Base-by-base conservation (phyloP, 2,329 filamentous ascomycete species). In the Chalara sp. region DNA sequence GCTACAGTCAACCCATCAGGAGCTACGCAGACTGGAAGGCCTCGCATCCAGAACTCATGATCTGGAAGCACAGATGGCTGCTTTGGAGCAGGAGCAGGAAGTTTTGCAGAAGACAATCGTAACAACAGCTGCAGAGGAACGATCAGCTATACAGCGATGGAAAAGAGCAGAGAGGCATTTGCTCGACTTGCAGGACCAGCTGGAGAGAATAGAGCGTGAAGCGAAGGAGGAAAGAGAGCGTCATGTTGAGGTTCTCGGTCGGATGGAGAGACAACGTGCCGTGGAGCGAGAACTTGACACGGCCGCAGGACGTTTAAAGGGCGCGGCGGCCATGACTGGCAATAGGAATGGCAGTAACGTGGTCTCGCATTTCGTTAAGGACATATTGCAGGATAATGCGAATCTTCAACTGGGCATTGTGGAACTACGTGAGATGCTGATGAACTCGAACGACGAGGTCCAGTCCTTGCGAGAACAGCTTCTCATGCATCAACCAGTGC, bases 341-440 rank as follows among this genome's bases (percentile, higher is more conserved):
- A 76, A 78, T 4, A 79, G 79, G 58, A 73, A 72, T 50, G 76
- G 80, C 7, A 81, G 76, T 54, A 83, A 75, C 52, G 89, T 95
- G 37, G 89, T 97, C n/a, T 91, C 89, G 21, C 89, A 95, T 64
- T 97, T 99, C 61, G 93, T 99, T 50, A 89, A 91, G 59, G 93
- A 97, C 66, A 87, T 99, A 50, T 74, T 99, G 13, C 86, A 95
- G 62, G 93, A 99, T 67, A 99, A 99, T 64, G 89, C 91, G 7
- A 96, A 89, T 60, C 73, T 99, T 43, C 93, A 99, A 67, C 78
- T 93, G 56, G 90, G 90, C 12, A 95, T 97, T 53, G 81, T 91
- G 48, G 93, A 99, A 70, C 72, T 99, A 45, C 80, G 91, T 13
- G 91, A 96, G 65, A 84, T 99, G 82, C 76, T 99, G 28, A 79